Base-by-base conservation (phyloP, 1,139 yeast species). In the Kazachstania sp. region DNA sequence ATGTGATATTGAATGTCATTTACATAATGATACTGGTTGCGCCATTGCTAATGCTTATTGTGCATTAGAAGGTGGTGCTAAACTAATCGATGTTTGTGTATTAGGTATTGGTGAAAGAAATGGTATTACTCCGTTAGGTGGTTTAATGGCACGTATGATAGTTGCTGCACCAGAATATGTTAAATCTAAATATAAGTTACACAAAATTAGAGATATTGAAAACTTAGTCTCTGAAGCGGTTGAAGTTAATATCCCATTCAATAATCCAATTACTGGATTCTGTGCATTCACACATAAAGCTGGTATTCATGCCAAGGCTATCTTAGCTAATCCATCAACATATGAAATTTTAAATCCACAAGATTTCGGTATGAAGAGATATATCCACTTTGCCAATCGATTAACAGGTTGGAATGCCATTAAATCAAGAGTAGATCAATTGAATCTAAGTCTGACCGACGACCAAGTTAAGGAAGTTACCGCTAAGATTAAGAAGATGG, bases 241-340 rank as follows among this genome's bases (percentile, higher is more conserved):
- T 47, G 95, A 87, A 71, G 96, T 92, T 54, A 88, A 90, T 70
- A 80, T 92, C 64, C 97, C 98, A 52, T 92, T 92, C 77, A 92
- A 92, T 79, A 92, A 92, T 74, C 97, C 97, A 59, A 88, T 92
- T 68, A 92, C 97, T 44, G 98, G 98, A 46, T 92, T 90, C 83
- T 92, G 97, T 75, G 98, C 98, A 47, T 92, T 92, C 73, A 92
- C 98, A 49, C 98, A 92, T 76, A 92, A 92, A 78, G 98, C 98
- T 49, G 98, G 98, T 73, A 90, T 92, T 65, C 98, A 92, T 67
- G 97, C 97, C 63, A 92, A 92, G 78, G 97, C 97, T 51, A 92
- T 92, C 62, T 79, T 92, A 60, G 98, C 98, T 52, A 92, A 90
- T 72, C 98, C 98, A 54, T 86, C 96, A 39, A 92, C 97, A 38